These are phyloP conservation scores for Abeoforma whisleri DNA, from an alignment of 78 protist species.

Conservation along the genomic window DNA sequence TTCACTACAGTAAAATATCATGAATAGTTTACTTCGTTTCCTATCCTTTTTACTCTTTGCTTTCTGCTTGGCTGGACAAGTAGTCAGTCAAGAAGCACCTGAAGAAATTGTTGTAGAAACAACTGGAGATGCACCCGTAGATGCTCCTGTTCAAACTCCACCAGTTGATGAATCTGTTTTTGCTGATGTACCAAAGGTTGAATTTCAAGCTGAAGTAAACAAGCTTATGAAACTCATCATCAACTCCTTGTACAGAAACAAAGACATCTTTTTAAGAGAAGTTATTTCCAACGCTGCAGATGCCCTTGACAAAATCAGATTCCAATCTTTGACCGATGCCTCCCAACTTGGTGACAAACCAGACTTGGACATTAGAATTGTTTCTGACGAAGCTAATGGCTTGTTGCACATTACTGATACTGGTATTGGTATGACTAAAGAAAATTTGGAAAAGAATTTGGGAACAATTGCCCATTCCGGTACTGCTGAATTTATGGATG, in stretches of 20 bases:
- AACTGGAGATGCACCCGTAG: too few relatives aligned
- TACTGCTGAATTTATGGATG: constrained; percentile 54
- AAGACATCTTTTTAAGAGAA: constrained; percentile 97
- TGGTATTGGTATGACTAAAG: constrained; percentile 97
- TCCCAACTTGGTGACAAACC: constrained; percentile 60
- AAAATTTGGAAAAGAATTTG: constrained; percentile 82
- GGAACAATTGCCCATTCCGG: constrained; percentile 60
- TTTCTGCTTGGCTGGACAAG: too few relatives aligned
- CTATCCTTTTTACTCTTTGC: too few relatives aligned
- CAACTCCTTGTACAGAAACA: constrained; percentile 93
- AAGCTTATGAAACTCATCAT: constrained; percentile 89
- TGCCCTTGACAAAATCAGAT: constrained; percentile 71
- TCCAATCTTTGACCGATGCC: constrained; percentile 78
- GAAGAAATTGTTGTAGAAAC: too few relatives aligned
- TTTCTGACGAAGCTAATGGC: constrained; percentile 73
- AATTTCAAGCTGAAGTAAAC: constrained; percentile 90
- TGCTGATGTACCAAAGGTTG: constrained; percentile 1
- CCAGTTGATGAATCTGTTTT: background rate
- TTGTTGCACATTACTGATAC: constrained; percentile 82
- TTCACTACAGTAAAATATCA: too few relatives aligned
- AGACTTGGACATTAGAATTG: constrained; percentile 78
- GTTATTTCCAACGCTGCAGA: constrained; percentile 89
- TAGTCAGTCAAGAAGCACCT: too few relatives aligned
- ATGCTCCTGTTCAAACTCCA: too few relatives aligned
- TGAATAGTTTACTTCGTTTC: too few relatives aligned